Base-by-base conservation (phyloP, 495 filamentous ascomycete species). In the Aspergillus bertholletiae region DNA sequence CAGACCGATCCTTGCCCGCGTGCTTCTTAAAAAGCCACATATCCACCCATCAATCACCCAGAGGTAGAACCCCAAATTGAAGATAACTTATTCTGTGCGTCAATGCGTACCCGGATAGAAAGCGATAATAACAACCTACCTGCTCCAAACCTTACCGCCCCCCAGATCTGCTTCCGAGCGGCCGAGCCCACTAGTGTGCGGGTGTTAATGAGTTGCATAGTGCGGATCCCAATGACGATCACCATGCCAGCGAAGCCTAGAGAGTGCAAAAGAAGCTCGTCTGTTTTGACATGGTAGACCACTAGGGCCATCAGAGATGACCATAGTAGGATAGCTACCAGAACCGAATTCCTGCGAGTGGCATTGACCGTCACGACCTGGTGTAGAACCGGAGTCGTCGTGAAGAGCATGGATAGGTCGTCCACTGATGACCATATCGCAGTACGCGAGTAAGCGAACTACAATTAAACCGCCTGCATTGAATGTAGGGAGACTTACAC, bases 381-480 rank as follows among this genome's bases (percentile, higher is more conserved):
- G 49, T 65, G 66, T 3, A 71, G 45, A 11, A 71, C 61, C 0
- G 68, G 68, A 0, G 68, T 71, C 5, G 68, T 71, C n/a, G 67
- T 56, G 20, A 71, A 60, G 49, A 68, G 68, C 68, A 71, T 71
- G 1, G 68, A 68, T 13, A 71, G 46, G 43, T 71, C 68, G 46
- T 71, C 68, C 57, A 65, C 65, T 70, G 28, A 20, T 30, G 11
- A 18, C 30, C 0, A 6, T 7, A 8, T 50, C 24, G 47, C 35
- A 28, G 9, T 5, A 28, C 27, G 5, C 12, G 5, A 35, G 32
- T 23, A 37, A n/a, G 23, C 15, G 5, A 46, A n/a, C 21, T n/a
- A 1, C 4, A 28, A 15, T 28, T n/a, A 15, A 26, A 0, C 27
- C 5, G 2, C 23, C 7, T 5, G 18, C 7, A 17, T 32, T n/a